These are phyloP conservation scores for Leccinum fuscescens DNA, from an alignment of 1,284 basidiomycete genomes.

Conservation along the genomic window DNA sequence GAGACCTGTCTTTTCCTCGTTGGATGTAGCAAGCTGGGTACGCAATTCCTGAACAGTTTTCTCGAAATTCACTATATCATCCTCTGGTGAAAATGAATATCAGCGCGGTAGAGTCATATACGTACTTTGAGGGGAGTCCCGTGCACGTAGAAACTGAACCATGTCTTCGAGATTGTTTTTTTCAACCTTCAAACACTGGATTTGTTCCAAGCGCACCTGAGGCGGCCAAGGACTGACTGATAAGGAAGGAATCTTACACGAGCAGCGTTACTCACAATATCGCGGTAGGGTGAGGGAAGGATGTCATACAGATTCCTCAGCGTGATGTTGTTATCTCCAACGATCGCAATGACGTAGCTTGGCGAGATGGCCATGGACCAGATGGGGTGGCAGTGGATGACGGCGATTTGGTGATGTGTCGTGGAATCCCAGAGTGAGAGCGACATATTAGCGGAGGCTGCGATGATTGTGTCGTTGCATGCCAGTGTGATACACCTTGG, in stretches of 20 bases:
- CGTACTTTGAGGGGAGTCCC: neutral
- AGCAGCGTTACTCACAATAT: neutral
- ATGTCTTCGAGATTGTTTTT: neutral
- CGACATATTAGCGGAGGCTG: neutral
- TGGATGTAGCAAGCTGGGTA: too few species aligned
- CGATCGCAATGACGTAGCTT: neutral
- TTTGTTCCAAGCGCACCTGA: neutral
- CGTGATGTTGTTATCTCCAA: neutral
- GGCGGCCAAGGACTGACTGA: neutral
- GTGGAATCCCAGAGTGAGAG: neutral
- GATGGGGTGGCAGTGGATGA: neutral
- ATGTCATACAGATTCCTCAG: neutral
- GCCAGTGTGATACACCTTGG: too few species aligned
- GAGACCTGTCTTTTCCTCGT: too few species aligned
- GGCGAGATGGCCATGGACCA: neutral
- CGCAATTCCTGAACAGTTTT: too few species aligned
- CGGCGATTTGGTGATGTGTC: neutral
- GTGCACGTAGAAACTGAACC: neutral
- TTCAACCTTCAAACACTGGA: neutral
- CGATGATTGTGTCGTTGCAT: neutral
- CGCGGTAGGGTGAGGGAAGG: neutral
- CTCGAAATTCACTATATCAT: too few species aligned
- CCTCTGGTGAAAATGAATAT: too few species aligned
- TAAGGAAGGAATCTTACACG: neutral
- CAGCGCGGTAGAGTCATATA: too few species aligned